These are phyloP conservation scores for Citrus australasica DNA, from an alignment of 345 rosid genomes.

Conservation along the genomic window DNA sequence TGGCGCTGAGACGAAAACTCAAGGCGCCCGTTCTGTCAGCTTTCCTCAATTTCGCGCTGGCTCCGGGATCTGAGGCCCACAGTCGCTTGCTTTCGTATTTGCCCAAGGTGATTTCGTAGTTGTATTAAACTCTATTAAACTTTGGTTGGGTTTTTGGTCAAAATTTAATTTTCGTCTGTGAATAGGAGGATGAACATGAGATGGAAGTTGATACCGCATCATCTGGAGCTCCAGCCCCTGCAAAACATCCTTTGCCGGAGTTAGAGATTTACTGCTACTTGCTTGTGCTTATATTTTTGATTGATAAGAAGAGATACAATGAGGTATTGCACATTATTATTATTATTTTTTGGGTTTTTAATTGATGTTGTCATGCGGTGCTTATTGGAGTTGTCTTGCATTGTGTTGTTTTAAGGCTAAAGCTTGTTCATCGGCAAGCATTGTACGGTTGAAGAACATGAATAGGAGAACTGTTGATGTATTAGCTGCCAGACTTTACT, in stretches of 20 bases:
- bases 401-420: constrained; percentile 34
- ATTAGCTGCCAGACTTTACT: constrained; percentile 51
- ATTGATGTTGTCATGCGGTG: neutral
- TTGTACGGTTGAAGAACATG: constrained; percentile 40
- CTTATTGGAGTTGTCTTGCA: neutral
- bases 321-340: constrained; percentile 26
- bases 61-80: constrained; percentile 50
- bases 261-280: constrained; percentile 49
- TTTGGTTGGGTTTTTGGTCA: neutral
- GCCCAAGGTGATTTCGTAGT: constrained; percentile 36
- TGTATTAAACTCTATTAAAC: neutral
- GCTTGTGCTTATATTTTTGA: constrained; percentile 47
- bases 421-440: constrained; percentile 52
- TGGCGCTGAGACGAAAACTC: constrained; percentile 42
- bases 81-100: constrained; percentile 34
- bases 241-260: constrained; percentile 39
- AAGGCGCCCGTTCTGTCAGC: constrained; percentile 35
- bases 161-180: neutral
- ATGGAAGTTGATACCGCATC: constrained; percentile 59
- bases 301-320: constrained; percentile 53
- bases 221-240: constrained; percentile 32
- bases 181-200: constrained; percentile 49
- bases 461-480: constrained; percentile 58
- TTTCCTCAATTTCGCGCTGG: constrained; percentile 36
- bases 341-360: neutral